Base-by-base conservation (phyloP, 331 rosid species). In the Acacia concinna region DNA sequence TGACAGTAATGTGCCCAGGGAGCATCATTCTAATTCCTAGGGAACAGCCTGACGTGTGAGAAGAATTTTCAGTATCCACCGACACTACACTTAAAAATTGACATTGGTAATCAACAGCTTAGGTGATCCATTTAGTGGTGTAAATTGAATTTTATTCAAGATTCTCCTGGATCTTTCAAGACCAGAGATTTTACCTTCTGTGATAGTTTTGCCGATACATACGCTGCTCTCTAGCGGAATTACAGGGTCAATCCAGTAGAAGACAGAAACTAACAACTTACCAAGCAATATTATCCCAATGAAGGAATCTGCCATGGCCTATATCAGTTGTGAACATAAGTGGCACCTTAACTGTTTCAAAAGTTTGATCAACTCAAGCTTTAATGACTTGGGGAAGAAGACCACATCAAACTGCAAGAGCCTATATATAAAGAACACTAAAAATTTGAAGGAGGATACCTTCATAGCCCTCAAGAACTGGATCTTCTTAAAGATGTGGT, bases 261-360 rank as follows among this genome's bases (percentile, higher is more conserved):
- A 35, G 71, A 35, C 20, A 7, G 47, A 35, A 66, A 20, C 17
- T 37, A 68, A 13, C 6, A 25, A 41, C 91, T 84, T 85, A 86
- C 96, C 88, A 88, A 23, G 90, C 88, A 85, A 92, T 32, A 73
- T 88, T 88, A 80, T 87, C 91, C 98, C 99, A 95, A 18, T 89
- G 99, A 84, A 93, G 98, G 78, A 93, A 93, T 77, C 97, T 97
- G 64, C 98, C 98, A 79, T 95, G 94, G 85, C 97, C 99, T 87
- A 91, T 86, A 14, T 88, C 82, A 79, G 93, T 95, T 84, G 82
- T 85, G 84, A 91, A 91, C 90, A 68, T 93, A 95, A 27, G 89
- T 89, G 7, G 96, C 85, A 78, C 98, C 98, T 17, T 87, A 81
- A 89, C 97, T 89, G 81, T 81, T 81, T 81, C 77, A 82, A 57